Conservation (phyloP, 345 rosid genomes). For the Kernera saxatilis region DNA sequence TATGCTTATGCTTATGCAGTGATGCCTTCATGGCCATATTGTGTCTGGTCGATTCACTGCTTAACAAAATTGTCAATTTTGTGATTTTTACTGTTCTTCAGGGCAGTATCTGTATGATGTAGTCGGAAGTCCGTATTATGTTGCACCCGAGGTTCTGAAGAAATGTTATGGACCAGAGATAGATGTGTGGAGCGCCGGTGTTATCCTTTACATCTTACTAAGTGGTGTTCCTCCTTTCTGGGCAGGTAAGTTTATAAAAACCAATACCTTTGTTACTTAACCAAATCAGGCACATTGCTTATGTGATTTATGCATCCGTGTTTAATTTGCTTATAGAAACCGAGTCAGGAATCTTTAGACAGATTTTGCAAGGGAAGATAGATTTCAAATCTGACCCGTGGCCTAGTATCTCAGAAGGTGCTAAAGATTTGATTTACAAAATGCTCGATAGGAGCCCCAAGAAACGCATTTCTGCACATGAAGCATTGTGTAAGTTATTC, state of each 20-base stretch:
- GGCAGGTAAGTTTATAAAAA: conserved; percentile 52
- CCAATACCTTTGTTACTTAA: not conserved
- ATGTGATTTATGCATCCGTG: not conserved
- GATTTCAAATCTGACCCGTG: conserved; percentile 92
- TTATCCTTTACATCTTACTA: conserved; percentile 87
- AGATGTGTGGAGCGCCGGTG: conserved; percentile 98
- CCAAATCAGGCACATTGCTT: not conserved
- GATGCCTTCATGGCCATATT: not conserved
- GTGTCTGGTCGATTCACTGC: not conserved
- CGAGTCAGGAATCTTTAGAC: conserved; percentile 94
- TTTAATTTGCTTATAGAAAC: conserved; percentile 48
- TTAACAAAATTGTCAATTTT: not conserved
- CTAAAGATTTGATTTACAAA: conserved; percentile 73
- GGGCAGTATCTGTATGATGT: conserved; percentile 81
- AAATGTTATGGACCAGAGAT: conserved; percentile 86
- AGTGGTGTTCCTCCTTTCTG: conserved; percentile 97
- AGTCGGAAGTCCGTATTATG: conserved; percentile 97
- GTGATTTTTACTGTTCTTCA: conserved; percentile 31
- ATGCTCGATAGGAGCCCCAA: conserved; percentile 93
- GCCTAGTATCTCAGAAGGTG: conserved; percentile 87
- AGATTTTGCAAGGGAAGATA: conserved; percentile 77
- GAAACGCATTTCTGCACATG: conserved; percentile 80
- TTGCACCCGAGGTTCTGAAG: conserved; percentile 92
- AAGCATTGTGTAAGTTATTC: conserved; percentile 65
- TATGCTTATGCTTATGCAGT: not conserved